Conservation (phyloP, 1,284 basidiomycete genomes). For the Pisolithus thermaeus region DNA sequence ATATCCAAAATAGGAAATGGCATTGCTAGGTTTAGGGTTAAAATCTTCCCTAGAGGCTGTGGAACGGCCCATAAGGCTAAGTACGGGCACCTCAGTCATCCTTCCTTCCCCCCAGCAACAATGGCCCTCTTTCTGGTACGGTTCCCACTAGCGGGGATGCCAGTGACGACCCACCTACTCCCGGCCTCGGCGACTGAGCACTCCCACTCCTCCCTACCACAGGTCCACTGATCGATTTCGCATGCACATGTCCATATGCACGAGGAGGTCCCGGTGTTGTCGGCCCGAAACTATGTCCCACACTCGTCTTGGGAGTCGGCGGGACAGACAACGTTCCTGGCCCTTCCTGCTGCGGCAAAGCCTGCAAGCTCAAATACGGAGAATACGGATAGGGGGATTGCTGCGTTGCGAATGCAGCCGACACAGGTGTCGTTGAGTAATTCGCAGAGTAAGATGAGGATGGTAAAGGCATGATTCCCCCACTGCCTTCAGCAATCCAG, state of each 20-base stretch:
- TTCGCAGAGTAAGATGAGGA: slow-evolving; percentile 18
- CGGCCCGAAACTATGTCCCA: slow-evolving; percentile 30
- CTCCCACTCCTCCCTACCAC: slow-evolving; percentile 11
- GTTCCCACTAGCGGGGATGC: slow-evolving; percentile 18
- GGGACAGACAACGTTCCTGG: slow-evolving; percentile 17
- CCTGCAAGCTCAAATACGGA: slow-evolving; percentile 21
- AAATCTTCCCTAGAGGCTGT: too few species aligned
- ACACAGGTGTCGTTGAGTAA: slow-evolving; percentile 35
- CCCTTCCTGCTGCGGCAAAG: slow-evolving; percentile 2
- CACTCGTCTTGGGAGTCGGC: slow-evolving; percentile 24
- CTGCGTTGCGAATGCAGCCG: slow-evolving; percentile 25
- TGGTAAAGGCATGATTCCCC: slow-evolving; percentile 9
- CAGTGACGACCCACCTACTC: slow-evolving; percentile 3
- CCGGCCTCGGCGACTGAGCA: slow-evolving; percentile 3
- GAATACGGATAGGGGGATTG: slow-evolving; percentile 31
- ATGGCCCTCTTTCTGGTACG: slow-evolving; percentile 17
- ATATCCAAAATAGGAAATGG: too few species aligned
- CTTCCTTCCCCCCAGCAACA: slow-evolving; percentile 35
- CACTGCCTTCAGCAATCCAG: slow-evolving; percentile 39
- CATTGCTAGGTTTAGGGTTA: too few species aligned
- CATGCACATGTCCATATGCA: slow-evolving; percentile 8
- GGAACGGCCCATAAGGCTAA: too few species aligned
- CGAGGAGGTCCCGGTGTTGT: slow-evolving; percentile 22
- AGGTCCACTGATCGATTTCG: slow-evolving; percentile 3
- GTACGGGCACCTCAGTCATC: slow-evolving; percentile 32